Conservation (phyloP, 1,139 yeast species). For the Pichia terricola region DNA sequence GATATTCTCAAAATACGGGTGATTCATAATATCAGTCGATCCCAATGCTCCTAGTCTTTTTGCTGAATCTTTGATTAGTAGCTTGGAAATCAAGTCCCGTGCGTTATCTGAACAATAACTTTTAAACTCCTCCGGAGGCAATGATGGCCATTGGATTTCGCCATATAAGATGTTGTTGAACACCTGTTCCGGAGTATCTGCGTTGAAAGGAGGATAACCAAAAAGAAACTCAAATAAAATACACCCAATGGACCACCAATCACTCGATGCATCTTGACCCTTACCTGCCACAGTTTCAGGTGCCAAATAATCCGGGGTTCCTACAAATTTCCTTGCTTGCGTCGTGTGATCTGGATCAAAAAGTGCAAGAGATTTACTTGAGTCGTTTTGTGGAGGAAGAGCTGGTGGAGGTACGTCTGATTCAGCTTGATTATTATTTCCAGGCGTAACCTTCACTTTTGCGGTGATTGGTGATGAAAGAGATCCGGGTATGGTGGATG, state of each 20-base stretch:
- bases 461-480: constrained; percentile 31
- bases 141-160: constrained; percentile 75
- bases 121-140: constrained; percentile 44
- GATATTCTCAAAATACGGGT: constrained; percentile 64
- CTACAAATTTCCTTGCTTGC: constrained; percentile 62
- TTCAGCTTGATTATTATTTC: not conserved
- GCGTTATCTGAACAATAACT: constrained; percentile 56
- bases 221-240: constrained; percentile 84
- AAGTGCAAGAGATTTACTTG: constrained; percentile 39
- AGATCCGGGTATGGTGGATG: constrained; percentile 16
- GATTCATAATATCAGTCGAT: constrained; percentile 66
- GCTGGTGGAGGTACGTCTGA: not conserved
- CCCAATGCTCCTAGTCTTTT: constrained; percentile 69
- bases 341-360: constrained; percentile 52
- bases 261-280: constrained; percentile 80
- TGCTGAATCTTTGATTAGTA: constrained; percentile 55
- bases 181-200: constrained; percentile 66
- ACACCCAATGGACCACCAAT: constrained; percentile 99
- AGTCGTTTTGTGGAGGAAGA: constrained; percentile 1
- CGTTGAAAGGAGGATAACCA: constrained; percentile 95
- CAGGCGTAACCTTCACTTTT: not conserved
- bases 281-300: constrained; percentile 90
- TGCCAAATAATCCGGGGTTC: constrained; percentile 96
- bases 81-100: constrained; percentile 55
- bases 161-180: constrained; percentile 72